Conservation (phyloP, 306 rosid genomes). For the Lathyrus tuberosus region DNA sequence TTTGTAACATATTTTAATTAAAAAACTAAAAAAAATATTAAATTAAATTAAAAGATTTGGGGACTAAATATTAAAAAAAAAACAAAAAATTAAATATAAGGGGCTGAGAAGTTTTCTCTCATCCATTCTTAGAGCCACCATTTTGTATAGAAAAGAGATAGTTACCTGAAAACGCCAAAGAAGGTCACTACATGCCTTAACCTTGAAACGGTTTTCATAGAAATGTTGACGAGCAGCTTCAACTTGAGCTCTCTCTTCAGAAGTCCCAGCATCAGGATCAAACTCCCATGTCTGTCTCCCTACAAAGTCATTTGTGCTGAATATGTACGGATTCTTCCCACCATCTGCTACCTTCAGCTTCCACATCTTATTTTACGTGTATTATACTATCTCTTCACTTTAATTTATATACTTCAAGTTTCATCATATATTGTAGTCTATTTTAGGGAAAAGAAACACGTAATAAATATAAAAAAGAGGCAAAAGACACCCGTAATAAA, state of each 20-base stretch:
- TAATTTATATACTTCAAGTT: not conserved
- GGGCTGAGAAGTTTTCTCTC: too few species aligned
- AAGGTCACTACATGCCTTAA: not conserved
- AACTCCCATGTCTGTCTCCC: slow-evolving; percentile 22
- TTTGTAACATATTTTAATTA: too few species aligned
- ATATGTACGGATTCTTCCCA: slow-evolving; percentile 3
- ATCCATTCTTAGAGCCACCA: too few species aligned
- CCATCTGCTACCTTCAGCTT: slow-evolving; percentile 12
- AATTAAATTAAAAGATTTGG: too few species aligned
- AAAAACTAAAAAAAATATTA: too few species aligned
- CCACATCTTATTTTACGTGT: not conserved
- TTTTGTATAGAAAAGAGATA: not conserved
- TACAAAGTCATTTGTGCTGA: not conserved
- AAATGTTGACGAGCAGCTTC: slow-evolving; percentile 8
- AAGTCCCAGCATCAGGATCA: slow-evolving; percentile 9
- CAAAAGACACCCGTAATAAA: not conserved
- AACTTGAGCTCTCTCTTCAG: slow-evolving; percentile 1
- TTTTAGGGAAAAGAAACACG: not conserved
- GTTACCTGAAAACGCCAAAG: slow-evolving; percentile 3
- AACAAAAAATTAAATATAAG: too few species aligned
- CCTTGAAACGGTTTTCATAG: not conserved
- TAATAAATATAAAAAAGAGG: not conserved
- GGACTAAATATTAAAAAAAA: too few species aligned
- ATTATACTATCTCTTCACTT: not conserved
- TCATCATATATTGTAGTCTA: not conserved